Base-by-base conservation (phyloP, 306 rosid genomes). In the Cicer judaicum region DNA sequence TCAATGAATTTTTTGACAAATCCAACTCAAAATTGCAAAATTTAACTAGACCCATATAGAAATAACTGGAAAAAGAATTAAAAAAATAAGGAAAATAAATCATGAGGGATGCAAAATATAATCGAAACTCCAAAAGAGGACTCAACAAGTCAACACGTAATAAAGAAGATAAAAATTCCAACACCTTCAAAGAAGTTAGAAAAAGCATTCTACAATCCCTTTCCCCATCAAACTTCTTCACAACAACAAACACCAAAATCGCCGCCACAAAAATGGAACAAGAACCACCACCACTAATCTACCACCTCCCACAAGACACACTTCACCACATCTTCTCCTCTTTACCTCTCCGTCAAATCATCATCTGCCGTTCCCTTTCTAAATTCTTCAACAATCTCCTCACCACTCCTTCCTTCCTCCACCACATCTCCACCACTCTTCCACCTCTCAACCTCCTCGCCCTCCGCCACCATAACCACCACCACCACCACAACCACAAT, bases 291-390 rank as follows among this genome's bases (percentile, higher is more conserved):
- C 70, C 92, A 0, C 84, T 88, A 85, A 89, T 91, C 86, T 83
- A 81, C 88, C 55, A 53, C 2, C 97, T 93, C 5, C 93, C 98
- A 0, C 84, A 77, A 4, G 98, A 93, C 80, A 78, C 94, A 2
- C 88, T 93, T 47, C 87, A 82, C 63, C 96, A 85, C 82, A 93
- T 93, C 84, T 89, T 93, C 96, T 83, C 88, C 1, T 10, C 73
- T 14, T 93, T 93, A 9, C 94, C 98, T 0, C 96, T 93, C 79
- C 96, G 90, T 4, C 91, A 93, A 69, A 83, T 93, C 77, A 54
- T 87, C 54, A 53, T 89, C 79, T 91, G 90, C 81, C 96, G 97
- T 54, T 79, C 91, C 13, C 88, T 93, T 75, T 89, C 91, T 14
- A 91, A 91, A 59, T 84, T 74, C 82, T 88, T 93, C 82, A 52